Evolutionary conservation across 2,329 filamentous ascomycete species (phyloP), one percentile per base, ranked within the genome.

Genomic region (Arthrobotrys entomopaga): DNA sequence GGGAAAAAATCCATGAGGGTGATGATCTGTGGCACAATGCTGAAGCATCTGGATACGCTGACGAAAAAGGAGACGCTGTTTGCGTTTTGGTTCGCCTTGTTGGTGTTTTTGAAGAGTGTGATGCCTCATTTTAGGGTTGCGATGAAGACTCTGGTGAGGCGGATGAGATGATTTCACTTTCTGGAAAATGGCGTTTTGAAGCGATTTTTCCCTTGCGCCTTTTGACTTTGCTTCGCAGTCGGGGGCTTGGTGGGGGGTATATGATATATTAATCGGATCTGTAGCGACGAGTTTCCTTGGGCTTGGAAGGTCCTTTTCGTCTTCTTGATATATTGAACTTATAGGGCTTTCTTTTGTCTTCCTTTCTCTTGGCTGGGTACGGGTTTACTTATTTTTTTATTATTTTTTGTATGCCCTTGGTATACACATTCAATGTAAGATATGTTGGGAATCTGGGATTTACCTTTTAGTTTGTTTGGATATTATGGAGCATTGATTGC

Each of bases 21-120:
- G 11, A 43, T 66, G 20, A 24, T 73, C 34, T 73, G 69, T 16
- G 69, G 69, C 2, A 65, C 61, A 8, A 52, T 73, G 61, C 61
- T 73, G 34, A 66, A 66, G 61, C 60, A 73, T 40, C 42, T 73
- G 7, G 69, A 73, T 8, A 66, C 60, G 20, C 19, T 73, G 24
- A 73, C 69, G 24, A 57, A 50, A 57, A 73, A 73, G 46, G 69
- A 73, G 42, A 73, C 69, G 11, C 26, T 73, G 20, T 73, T 73
- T 56, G 69, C 69, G 0, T 73, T 73, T 29, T 73, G 69, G 69
- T 73, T 73, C 24, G 69, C 69, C n/a, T 38, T 73, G n/a, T 13
- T 73, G 50, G 56, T 73, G 22, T 66, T 73, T 38, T 46, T 73
- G 69, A 66, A 66, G 69, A 73, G 60, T 42, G 63, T 73, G 2